Percentiles rank a stretch among this genome's conserved stretches.
phyloP scores from a whole-genome alignment of 116 monocot species.

The Dioscorea cayenensis region DNA sequence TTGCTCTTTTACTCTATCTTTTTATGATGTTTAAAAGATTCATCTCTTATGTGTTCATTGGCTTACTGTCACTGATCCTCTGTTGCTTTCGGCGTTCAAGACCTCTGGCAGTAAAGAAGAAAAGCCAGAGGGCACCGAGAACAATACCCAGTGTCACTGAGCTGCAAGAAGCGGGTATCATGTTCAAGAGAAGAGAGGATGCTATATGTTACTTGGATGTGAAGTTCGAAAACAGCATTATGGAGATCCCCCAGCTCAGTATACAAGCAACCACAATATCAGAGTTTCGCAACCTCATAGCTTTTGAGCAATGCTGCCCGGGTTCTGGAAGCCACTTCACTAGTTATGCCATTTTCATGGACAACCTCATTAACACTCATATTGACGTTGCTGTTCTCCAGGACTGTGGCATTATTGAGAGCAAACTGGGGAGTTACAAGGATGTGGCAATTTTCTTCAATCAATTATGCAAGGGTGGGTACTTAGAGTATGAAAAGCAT shows the following conservation, averaged over 20 bases:
- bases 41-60: neutral
- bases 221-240: slow-evolving; percentile 4
- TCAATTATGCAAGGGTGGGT: neutral
- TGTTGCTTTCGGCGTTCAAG: neutral
- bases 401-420: slow-evolving; percentile 7
- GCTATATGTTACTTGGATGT: slow-evolving; percentile 6
- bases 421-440: slow-evolving; percentile 5
- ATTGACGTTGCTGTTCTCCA: slow-evolving; percentile 18
- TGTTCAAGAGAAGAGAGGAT: slow-evolving; percentile 8
- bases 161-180: slow-evolving; percentile 12
- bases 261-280: slow-evolving; percentile 3
- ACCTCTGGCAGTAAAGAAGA: neutral
- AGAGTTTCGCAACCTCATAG: slow-evolving; percentile 19
- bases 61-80: neutral
- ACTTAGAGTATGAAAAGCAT: neutral
- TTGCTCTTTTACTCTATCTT: neutral
- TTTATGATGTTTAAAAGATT: neutral
- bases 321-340: slow-evolving; percentile 9
- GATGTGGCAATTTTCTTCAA: slow-evolving; percentile 12
- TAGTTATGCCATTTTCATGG: slow-evolving; percentile 17
- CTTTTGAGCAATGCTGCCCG: slow-evolving; percentile 22
- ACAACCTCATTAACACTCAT: slow-evolving; percentile 15
- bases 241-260: slow-evolving; percentile 23
- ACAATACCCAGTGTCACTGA: slow-evolving; percentile 10
- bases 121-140: neutral